phyloP scores from a whole-genome alignment of 768 basidiomycete species.

The Podaxis sp. region DNA sequence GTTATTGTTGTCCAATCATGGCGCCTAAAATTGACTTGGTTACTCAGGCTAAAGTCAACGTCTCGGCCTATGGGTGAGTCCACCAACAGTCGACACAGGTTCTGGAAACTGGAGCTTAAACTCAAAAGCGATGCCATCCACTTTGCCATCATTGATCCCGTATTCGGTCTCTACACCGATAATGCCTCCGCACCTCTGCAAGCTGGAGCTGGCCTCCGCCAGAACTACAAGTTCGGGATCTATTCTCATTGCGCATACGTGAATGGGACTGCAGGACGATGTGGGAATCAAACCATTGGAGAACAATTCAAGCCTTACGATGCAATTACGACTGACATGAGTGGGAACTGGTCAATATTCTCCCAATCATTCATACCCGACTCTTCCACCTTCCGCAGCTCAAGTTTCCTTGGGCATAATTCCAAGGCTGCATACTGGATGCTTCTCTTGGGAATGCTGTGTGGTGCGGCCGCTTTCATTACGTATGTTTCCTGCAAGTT shows the following conservation, averaged over 20 bases:
- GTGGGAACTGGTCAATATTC: conserved; percentile 51
- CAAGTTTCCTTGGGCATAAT: conserved; percentile 55
- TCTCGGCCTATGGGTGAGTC: conserved; percentile 66
- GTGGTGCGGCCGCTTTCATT: conserved; percentile 58
- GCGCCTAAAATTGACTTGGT: conserved; percentile 2
- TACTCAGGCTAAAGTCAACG: conserved; percentile 60
- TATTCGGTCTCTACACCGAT: conserved; percentile 59
- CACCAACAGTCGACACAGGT: background rate
- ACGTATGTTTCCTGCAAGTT: conserved; percentile 41
- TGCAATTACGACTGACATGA: conserved; percentile 64
- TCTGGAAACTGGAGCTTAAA: background rate
- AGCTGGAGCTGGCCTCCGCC: conserved; percentile 54
- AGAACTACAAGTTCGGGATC: conserved; percentile 73
- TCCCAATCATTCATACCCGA: conserved; percentile 47
- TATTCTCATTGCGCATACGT: conserved; percentile 78
- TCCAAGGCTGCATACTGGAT: conserved; percentile 74
- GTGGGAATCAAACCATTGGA: conserved; percentile 58
- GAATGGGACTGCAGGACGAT: conserved; percentile 53
- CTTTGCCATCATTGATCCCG: conserved; percentile 49
- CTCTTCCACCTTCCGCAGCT: conserved; percentile 52
- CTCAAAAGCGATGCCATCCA: conserved; percentile 45
- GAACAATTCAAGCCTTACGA: conserved; percentile 62
- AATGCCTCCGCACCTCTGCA: conserved; percentile 63
- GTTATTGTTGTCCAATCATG: conserved; percentile 6
- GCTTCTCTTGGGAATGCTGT: conserved; percentile 67